Conservation (phyloP, 2,329 filamentous ascomycete genomes). For the Hymenoscyphus scutula region DNA sequence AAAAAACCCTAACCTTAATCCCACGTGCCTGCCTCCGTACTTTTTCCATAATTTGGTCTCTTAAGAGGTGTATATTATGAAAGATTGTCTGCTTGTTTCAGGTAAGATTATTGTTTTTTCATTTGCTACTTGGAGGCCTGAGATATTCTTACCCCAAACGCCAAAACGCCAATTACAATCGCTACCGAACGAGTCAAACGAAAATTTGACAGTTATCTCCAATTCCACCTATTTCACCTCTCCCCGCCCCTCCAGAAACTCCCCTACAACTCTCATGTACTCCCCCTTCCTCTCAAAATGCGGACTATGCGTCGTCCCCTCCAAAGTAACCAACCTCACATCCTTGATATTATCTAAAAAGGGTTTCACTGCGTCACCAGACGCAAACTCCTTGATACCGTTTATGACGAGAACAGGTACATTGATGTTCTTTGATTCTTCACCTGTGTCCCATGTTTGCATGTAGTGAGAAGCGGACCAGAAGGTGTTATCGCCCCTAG, state of each 20-base stretch:
- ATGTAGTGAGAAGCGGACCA: slow-evolving; percentile 40
- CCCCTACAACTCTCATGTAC: slow-evolving; percentile 12
- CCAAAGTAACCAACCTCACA: slow-evolving; percentile 41
- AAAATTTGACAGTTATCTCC: no score
- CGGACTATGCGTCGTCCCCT: not conserved
- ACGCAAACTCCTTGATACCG: slow-evolving; percentile 40
- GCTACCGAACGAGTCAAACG: no score
- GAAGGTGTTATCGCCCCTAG: slow-evolving; percentile 38
- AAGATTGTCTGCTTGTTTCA: no score
- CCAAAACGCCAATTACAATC: no score
- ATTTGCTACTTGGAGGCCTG: no score
- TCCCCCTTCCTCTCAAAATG: slow-evolving; percentile 13
- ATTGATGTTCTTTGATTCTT: slow-evolving; percentile 39
- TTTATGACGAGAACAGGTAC: slow-evolving; percentile 44
- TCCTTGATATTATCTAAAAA: slow-evolving; percentile 40
- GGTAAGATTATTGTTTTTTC: no score
- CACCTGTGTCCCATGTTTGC: slow-evolving; percentile 40
- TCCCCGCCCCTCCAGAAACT: slow-evolving; percentile 3
- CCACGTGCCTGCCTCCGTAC: not conserved
- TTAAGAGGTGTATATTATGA: no score
- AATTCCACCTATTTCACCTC: no score
- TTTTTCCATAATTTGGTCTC: no score
- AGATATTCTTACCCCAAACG: no score
- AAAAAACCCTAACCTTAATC: no score
- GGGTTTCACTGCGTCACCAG: slow-evolving; percentile 36